Evolutionary conservation across 805 yeast species (phyloP).

Genomic region (Myxozyma neotropica): DNA sequence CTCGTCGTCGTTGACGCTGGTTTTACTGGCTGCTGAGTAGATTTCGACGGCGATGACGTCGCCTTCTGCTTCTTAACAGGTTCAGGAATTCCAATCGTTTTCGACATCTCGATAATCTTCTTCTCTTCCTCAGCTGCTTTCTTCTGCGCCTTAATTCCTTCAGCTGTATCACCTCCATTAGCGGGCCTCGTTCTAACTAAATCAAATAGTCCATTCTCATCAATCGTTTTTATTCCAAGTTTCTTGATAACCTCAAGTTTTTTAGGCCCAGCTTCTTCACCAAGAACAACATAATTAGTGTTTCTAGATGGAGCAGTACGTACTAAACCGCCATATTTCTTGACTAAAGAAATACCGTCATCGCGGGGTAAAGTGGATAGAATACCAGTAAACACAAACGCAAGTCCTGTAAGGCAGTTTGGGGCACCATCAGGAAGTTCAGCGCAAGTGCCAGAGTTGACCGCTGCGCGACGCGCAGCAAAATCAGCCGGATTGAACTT

Average conservation of each 20-base stretch:
- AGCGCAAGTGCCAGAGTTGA: conserved; percentile 20
- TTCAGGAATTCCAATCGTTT: conserved; percentile 47
- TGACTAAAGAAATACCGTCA: conserved; percentile 73
- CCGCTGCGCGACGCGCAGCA: conserved; percentile 9
- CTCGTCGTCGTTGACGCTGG: too few relatives aligned
- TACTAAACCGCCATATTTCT: conserved; percentile 74
- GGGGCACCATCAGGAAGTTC: conserved; percentile 76
- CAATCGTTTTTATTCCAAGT: conserved; percentile 74
- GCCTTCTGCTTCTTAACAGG: conserved; percentile 3
- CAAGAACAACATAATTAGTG: conserved; percentile 86
- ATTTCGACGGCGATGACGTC: background rate
- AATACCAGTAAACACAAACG: conserved; percentile 91
- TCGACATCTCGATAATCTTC: conserved; percentile 53
- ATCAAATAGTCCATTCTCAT: conserved; percentile 81
- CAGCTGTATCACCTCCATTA: conserved; percentile 85
- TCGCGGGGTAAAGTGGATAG: conserved; percentile 78
- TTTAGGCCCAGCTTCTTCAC: conserved; percentile 96
- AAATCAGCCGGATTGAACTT: conserved; percentile 22
- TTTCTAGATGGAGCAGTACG: conserved; percentile 75
- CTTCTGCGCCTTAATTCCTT: conserved; percentile 69
- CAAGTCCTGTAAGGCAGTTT: conserved; percentile 83
- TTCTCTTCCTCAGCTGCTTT: conserved; percentile 72
- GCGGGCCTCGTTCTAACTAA: conserved; percentile 80
- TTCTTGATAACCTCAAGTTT: conserved; percentile 79
- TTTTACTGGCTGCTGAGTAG: too few relatives aligned